A percentile compares a stretch with the other conserved stretches of the same genome.
These are phyloP conservation scores for Cicer bijugum DNA, from an alignment of 306 rosid species.

Conservation along the genomic window DNA sequence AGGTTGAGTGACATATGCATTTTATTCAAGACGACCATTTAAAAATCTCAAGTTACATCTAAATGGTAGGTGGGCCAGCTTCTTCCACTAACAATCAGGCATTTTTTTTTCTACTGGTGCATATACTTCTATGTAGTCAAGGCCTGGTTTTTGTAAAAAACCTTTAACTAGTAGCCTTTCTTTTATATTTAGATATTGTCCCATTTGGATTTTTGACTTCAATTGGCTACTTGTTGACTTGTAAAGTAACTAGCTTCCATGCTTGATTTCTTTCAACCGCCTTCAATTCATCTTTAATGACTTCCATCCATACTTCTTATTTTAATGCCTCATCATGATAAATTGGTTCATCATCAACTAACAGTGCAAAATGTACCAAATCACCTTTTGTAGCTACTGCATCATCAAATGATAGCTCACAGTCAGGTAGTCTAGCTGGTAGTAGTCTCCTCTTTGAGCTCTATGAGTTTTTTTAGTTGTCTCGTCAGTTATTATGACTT, in stretches of 20 bases:
- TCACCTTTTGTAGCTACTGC: no score
- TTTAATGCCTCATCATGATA: no score
- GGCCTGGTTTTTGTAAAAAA: no score
- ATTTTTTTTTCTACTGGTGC: background rate
- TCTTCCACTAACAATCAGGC: background rate
- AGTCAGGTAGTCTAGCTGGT: background rate
- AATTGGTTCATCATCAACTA: background rate
- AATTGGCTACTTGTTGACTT: background rate
- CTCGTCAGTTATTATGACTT: no score
- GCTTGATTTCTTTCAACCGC: no score
- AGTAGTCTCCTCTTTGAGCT: background rate
- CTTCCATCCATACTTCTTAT: no score
- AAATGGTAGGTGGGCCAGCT: background rate
- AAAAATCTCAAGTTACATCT: background rate
- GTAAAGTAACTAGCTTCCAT: background rate
- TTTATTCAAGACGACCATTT: background rate
- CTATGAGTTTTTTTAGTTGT: background rate
- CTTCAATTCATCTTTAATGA: no score
- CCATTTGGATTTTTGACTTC: background rate
- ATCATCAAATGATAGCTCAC: no score
- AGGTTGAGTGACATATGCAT: background rate
- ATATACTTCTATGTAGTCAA: background rate
- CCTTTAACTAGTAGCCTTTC: background rate
- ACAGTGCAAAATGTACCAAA: background rate
- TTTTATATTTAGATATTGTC: background rate